Conservation (phyloP, 2,329 filamentous ascomycete genomes). For the Ophiocordyceps australis region DNA sequence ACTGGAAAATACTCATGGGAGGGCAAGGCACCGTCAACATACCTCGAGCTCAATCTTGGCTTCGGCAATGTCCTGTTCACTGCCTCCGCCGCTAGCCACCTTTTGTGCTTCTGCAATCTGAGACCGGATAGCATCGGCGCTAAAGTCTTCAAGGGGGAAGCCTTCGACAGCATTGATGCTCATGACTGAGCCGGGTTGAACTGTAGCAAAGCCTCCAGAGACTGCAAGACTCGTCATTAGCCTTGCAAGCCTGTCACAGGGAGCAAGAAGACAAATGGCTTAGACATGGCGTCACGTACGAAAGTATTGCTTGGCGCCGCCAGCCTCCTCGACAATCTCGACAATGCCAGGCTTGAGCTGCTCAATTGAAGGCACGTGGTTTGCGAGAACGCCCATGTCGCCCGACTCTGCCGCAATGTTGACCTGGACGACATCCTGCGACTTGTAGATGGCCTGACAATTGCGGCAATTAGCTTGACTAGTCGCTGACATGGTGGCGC, state of each 20-base stretch:
- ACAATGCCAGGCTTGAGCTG: constrained; percentile 94
- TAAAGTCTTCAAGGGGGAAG: constrained; percentile 90
- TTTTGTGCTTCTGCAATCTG: constrained; percentile 94
- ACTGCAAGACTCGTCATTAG: constrained; percentile 37
- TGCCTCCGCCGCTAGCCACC: constrained; percentile 76
- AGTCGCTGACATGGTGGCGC: constrained; percentile 6
- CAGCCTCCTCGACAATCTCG: constrained; percentile 87
- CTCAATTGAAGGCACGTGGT: constrained; percentile 97
- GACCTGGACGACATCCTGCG: constrained; percentile 70
- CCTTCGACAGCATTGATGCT: constrained; percentile 99
- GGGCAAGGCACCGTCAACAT: constrained; percentile 3
- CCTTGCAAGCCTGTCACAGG: no score
- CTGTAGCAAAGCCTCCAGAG: constrained; percentile 89
- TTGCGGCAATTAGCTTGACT: constrained; percentile 31
- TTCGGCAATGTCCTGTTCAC: constrained; percentile 95
- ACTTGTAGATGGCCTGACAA: constrained; percentile 49
- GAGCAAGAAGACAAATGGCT: no score
- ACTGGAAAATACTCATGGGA: no score
- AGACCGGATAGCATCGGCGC: constrained; percentile 68
- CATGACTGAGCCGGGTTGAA: constrained; percentile 84
- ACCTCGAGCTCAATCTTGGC: constrained; percentile 99
- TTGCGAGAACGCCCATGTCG: constrained; percentile 98
- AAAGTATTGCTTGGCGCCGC: constrained; percentile 92
- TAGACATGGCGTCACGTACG: no score
- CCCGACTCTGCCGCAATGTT: constrained; percentile 96